Percentiles rank a stretch among this genome's conserved stretches.
Evolutionary conservation across 2,329 filamentous ascomycete genomes (phyloP).

Genomic region (Taxawa tesnikishii): DNA sequence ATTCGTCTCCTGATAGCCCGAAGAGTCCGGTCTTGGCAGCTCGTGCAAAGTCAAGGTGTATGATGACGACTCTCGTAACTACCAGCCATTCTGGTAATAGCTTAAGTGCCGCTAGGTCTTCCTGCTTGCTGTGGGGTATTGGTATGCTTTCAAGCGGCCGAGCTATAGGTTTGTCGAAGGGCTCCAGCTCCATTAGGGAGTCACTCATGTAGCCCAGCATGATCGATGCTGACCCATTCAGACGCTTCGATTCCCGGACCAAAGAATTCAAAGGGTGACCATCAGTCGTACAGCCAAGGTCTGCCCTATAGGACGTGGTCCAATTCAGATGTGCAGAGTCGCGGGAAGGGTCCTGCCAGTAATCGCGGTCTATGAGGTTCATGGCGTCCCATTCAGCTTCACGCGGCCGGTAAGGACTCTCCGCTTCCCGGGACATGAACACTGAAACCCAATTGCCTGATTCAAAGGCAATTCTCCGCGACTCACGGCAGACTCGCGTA

Average conservation of each 20-base stretch:
- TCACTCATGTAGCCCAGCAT: constrained; percentile 1
- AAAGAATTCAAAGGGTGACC: constrained; percentile 3
- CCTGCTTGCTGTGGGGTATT: background rate
- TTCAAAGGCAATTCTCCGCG: constrained; percentile 5
- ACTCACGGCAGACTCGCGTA: constrained; percentile 7
- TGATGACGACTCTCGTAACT: constrained; percentile 5
- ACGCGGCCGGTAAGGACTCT: background rate
- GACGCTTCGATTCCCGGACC: constrained; percentile 2
- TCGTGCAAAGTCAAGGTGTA: constrained; percentile 4
- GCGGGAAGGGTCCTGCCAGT: constrained; percentile 2
- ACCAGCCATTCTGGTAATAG: constrained; percentile 6
- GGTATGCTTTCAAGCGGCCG: background rate
- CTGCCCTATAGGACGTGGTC: constrained; percentile 1
- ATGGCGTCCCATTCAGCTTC: constrained; percentile 3
- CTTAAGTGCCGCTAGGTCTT: constrained; percentile 3
- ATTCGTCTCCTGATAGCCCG: constrained; percentile 7
- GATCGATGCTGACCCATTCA: constrained; percentile 3
- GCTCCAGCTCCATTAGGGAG: background rate
- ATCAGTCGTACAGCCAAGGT: background rate
- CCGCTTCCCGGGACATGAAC: background rate
- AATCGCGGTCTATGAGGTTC: constrained; percentile 1
- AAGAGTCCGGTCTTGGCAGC: constrained; percentile 7
- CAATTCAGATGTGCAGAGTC: constrained; percentile 2
- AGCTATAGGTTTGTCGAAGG: constrained; percentile 1
- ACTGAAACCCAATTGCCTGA: constrained; percentile 1